Conservation (phyloP, 1,284 basidiomycete species). For the Sanguinoderma infundibulare region DNA sequence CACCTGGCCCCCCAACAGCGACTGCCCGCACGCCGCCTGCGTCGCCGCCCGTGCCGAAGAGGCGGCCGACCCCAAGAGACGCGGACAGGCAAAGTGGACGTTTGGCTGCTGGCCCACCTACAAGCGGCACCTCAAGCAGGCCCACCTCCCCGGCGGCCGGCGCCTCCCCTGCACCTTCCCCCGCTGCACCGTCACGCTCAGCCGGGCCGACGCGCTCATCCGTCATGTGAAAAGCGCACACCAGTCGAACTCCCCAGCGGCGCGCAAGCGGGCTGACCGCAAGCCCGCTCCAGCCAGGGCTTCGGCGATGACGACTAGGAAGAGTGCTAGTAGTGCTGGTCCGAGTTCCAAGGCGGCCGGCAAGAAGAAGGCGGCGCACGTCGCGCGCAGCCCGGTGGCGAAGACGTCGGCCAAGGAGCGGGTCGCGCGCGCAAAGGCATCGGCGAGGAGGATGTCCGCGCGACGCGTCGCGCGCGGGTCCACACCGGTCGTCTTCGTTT, state of each 20-base stretch:
- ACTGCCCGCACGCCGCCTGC: conserved; percentile 1
- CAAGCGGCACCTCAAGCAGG: neutral
- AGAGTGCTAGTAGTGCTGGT: no score
- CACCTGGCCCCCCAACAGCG: neutral
- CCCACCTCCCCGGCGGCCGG: neutral
- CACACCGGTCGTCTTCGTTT: neutral
- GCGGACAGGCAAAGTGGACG: neutral
- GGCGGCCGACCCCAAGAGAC: neutral
- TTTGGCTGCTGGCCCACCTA: neutral
- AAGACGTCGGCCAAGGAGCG: neutral
- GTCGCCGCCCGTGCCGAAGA: neutral
- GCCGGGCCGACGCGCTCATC: neutral
- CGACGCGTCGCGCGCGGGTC: neutral
- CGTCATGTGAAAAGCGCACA: neutral
- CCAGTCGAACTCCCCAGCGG: no score
- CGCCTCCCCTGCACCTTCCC: neutral
- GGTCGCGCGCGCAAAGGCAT: neutral
- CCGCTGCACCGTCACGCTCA: neutral
- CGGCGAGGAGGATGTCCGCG: neutral
- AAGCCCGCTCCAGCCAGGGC: no score
- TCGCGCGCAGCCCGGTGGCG: no score
- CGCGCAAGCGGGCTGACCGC: no score
- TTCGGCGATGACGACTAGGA: no score
- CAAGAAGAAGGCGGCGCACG: neutral
- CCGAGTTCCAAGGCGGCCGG: no score